These are phyloP conservation scores for Pythium brassicae DNA, from an alignment of 352 stramenopile genomes.

Conservation along the genomic window DNA sequence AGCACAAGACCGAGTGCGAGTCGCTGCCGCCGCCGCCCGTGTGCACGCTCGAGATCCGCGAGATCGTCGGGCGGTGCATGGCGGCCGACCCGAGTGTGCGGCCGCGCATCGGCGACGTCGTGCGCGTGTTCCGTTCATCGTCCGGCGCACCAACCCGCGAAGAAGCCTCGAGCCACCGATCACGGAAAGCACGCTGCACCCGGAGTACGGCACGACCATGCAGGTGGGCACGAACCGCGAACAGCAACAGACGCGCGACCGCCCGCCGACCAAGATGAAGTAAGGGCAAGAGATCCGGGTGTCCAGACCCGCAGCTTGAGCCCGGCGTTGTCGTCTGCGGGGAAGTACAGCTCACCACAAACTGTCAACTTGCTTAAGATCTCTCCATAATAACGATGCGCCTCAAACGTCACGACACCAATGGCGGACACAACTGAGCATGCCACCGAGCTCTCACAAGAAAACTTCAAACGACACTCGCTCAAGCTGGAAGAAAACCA, in stretches of 20 bases:
- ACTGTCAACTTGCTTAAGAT: too few species aligned
- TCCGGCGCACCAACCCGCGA: background rate
- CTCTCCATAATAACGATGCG: too few species aligned
- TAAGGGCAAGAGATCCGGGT: too few species aligned
- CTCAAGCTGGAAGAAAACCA: too few species aligned
- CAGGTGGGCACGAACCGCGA: constrained; percentile 10
- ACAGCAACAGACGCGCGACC: constrained; percentile 3
- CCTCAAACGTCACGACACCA: too few species aligned
- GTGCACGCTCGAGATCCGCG: background rate
- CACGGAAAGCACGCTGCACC: background rate
- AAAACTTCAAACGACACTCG: too few species aligned
- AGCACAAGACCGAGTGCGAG: constrained; percentile 1
- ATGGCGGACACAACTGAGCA: too few species aligned
- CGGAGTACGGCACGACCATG: constrained; percentile 4
- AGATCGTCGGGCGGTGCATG: constrained; percentile 1
- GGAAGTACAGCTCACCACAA: too few species aligned
- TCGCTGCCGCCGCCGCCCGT: background rate
- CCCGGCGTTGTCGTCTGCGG: too few species aligned
- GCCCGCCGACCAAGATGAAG: constrained; percentile 6
- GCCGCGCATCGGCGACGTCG: background rate
- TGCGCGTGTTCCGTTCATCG: background rate
- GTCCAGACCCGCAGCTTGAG: too few species aligned
- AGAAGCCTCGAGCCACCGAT: too few species aligned
- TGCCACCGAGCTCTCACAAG: too few species aligned
- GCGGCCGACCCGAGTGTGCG: background rate